Evolutionary conservation across 1,139 yeast species (phyloP).

Genomic region (Sugiyamaella grinbergsii): DNA sequence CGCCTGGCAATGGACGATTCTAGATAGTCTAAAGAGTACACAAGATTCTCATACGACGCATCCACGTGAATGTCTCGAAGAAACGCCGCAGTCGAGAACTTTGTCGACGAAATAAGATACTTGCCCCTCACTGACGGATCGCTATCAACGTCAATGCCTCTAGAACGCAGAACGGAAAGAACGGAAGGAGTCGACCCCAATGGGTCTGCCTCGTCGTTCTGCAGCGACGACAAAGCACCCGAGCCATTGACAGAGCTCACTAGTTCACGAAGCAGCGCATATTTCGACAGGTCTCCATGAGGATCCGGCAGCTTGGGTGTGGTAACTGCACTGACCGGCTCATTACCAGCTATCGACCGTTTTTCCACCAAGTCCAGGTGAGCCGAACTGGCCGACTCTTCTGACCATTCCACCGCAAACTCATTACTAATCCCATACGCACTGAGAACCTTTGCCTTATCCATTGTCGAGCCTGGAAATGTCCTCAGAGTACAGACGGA

Average conservation of each 20-base stretch:
- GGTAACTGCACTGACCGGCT: no score
- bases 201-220: slow-evolving; percentile 45
- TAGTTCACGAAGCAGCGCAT: slow-evolving; percentile 35
- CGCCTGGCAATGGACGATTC: slow-evolving; percentile 65
- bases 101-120: slow-evolving; percentile 69
- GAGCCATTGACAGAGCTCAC: slow-evolving; percentile 27
- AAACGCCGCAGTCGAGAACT: slow-evolving; percentile 70
- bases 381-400: slow-evolving; percentile 21
- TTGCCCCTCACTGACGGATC: slow-evolving; percentile 43
- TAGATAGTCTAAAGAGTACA: slow-evolving; percentile 56
- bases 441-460: slow-evolving; percentile 23
- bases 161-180: slow-evolving; percentile 36
- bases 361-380: slow-evolving; percentile 12
- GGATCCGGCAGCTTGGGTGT: slow-evolving; percentile 1
- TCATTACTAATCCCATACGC: slow-evolving; percentile 38
- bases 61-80: slow-evolving; percentile 69
- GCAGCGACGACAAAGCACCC: slow-evolving; percentile 28
- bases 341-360: slow-evolving; percentile 1
- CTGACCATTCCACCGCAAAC: slow-evolving; percentile 37
- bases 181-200: slow-evolving; percentile 42
- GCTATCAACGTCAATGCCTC: slow-evolving; percentile 37
- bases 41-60: slow-evolving; percentile 66
- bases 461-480: background rate
- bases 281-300: slow-evolving; percentile 30
- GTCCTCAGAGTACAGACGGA: no score